Evolutionary conservation across 1,284 basidiomycete species (phyloP), one percentile per base, ranked within the genome.

Genomic region (Neonothopanus nambi): DNA sequence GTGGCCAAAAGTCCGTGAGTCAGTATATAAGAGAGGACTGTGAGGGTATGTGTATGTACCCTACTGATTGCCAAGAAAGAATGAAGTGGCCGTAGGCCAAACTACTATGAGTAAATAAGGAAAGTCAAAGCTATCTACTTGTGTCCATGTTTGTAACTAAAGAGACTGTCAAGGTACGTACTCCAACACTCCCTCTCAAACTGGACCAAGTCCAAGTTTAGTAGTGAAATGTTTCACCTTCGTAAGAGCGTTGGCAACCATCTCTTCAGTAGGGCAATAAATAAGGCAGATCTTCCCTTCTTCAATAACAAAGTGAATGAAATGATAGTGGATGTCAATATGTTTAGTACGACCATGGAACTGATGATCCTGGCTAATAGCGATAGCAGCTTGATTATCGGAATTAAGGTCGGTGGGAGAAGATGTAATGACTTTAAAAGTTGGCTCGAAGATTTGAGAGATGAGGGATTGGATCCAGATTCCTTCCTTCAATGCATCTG

Each of bases 231-330:
- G 45, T 26, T 54, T 54, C 1, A 62, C 54, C 47, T 67, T 67
- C 9, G 60, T 66, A 35, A 67, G 52, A 1, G 58, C 44, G 43
- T 65, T 62, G 13, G 61, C 62, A n/a, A 57, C 21, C 49, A 58
- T 63, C 21, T 63, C 55, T 6, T 58, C 55, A n/a, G 62, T 61
- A 0, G 60, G 54, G 33, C 58, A 57, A 52, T 67, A 63, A 11
- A 37, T 17, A 13, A 69, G 35, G 5, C n/a, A 11, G 15, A 68
- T 42, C 7, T 53, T 33, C 37, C 58, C 54, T 21, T 59, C 52
- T 13, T 59, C 48, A 37, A 72, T 62, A 1, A 69, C 63, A n/a
- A 69, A 65, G 1, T 67, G 63, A 15, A 72, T 57, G 42, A 62
- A 67, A 48, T 73, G 72, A 48, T 65, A 64, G 2, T 52, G 50